Evolutionary conservation across 2,329 filamentous ascomycete genomes (phyloP).

Genomic region (Nemania serpens): DNA sequence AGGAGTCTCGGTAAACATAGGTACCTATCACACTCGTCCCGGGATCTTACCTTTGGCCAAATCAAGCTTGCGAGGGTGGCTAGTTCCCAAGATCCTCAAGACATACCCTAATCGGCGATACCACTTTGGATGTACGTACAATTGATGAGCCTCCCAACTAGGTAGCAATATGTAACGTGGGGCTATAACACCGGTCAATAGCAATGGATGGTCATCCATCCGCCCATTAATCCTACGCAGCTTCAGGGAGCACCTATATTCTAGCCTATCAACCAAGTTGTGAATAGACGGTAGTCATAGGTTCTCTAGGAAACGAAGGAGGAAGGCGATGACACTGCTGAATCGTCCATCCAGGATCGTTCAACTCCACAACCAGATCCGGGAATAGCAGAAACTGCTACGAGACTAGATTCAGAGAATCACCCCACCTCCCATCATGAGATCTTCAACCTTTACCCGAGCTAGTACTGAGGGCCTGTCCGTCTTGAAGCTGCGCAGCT

Average conservation of each 20-base stretch:
- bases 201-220: background rate
- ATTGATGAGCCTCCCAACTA: conserved; percentile 1
- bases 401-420: conserved; percentile 1
- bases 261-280: background rate
- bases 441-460: too few species aligned
- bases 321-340: background rate
- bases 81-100: conserved; percentile 4
- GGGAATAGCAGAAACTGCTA: conserved; percentile 3
- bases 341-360: background rate
- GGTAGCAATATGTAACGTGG: background rate
- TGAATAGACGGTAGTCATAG: background rate
- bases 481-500: too few species aligned
- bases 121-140: conserved; percentile 1
- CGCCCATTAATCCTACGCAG: background rate
- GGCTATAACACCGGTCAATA: background rate
- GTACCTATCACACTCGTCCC: background rate
- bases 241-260: background rate
- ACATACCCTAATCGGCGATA: conserved; percentile 7
- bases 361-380: background rate
- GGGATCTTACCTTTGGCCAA: background rate
- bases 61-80: conserved; percentile 5
- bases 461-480: too few species aligned
- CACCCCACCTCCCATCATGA: background rate
- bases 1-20: conserved; percentile 22
- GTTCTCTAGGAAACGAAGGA: background rate